Conservation (phyloP, 257 asterid species). For the Craterostigma plantagineum region DNA sequence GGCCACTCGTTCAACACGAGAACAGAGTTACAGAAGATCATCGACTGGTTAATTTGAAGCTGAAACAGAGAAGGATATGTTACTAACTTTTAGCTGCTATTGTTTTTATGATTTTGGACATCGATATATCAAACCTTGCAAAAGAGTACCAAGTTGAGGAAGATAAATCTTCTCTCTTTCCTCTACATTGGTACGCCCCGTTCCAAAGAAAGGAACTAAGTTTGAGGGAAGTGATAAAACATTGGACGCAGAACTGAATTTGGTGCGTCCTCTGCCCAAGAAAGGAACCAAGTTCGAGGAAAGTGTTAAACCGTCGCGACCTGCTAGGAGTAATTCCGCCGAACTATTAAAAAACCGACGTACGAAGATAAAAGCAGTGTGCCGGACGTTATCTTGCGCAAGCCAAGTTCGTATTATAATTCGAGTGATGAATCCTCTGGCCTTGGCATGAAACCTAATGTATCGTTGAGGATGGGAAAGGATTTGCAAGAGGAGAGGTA, state of each 20-base stretch:
- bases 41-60: conserved; percentile 73
- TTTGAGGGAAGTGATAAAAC: conserved; percentile 22
- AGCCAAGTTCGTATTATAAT: conserved; percentile 42
- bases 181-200: conserved; percentile 76
- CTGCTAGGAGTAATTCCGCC: conserved; percentile 12
- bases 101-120: neutral
- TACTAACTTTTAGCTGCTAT: neutral
- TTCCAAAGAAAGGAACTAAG: conserved; percentile 45
- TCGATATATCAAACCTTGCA: conserved; percentile 51
- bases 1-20: conserved; percentile 67
- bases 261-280: conserved; percentile 60
- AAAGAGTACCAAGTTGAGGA: conserved; percentile 69
- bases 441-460: conserved; percentile 53
- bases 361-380: conserved; percentile 29
- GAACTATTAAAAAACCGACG: conserved; percentile 13
- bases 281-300: conserved; percentile 46
- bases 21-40: conserved; percentile 68
- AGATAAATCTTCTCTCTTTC: conserved; percentile 70
- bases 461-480: conserved; percentile 45
- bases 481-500: conserved; percentile 41
- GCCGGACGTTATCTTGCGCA: conserved; percentile 69
- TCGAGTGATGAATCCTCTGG: conserved; percentile 24
- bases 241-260: conserved; percentile 38
- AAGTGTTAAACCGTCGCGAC: conserved; percentile 18
- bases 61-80: conserved; percentile 6